Evolutionary conservation across 345 rosid genomes (phyloP), one percentile per base, ranked within the genome.

Genomic region (Populus euphratica): DNA sequence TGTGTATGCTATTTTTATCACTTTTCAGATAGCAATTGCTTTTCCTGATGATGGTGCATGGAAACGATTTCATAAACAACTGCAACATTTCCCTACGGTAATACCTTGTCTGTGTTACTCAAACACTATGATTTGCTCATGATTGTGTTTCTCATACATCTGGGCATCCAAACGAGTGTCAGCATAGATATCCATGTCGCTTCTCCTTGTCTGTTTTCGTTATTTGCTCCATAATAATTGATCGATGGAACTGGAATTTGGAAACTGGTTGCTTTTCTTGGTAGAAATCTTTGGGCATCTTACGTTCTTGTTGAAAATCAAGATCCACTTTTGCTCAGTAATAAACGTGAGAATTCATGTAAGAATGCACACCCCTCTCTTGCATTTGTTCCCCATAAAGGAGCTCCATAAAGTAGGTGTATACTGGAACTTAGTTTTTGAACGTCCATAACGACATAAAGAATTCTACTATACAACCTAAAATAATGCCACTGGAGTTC

Each of bases 21-120:
- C 13, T 78, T 72, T 75, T 23, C 93, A 95, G 99, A 92, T 93
- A 85, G 87, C 99, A 68, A 92, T 95, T 82, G 99, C 99, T 82
- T 95, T 93, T 83, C 99, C 99, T 25, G 99, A 95, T 85, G 99
- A 95, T 79, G 99, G 99, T 82, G 97, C 98, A 23, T 95, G 98
- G 98, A 95, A 95, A 84, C 83, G 98, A 76, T 95, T 93, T 86
- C 96, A 95, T 85, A 95, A 93, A 76, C 98, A 91, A 85, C 92
- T 95, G 81, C 98, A 95, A 76, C 99, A 95, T 87, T 95, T 91
- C 76, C 99, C 99, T 16, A 91, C 76, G 88, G 99, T 95, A 90
- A 70, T 59, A 2, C 20, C 17, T 47, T 47, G 50, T 1, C 50
- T 47, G 50, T 47, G 50, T 47, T 47, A n/a, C 18, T 29, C 41